These are phyloP conservation scores for Ascosphaera aggregata DNA, from an alignment of 2,329 filamentous ascomycete genomes.

Conservation along the genomic window DNA sequence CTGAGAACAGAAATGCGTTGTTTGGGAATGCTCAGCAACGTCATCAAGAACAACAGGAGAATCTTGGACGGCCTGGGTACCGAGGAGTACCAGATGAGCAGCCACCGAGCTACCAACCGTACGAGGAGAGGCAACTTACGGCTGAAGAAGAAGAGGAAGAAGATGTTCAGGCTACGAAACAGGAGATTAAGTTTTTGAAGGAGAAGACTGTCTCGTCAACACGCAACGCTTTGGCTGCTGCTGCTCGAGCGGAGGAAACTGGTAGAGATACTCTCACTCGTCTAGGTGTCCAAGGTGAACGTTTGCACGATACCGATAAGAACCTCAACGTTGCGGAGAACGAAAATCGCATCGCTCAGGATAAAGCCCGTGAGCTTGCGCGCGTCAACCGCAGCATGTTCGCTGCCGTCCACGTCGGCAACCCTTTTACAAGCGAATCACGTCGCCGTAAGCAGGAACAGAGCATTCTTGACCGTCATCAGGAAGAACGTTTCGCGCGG, in stretches of 20 bases:
- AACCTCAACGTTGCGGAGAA: conserved; percentile 61
- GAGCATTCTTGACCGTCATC: conserved; percentile 42
- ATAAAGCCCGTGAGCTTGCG: conserved; percentile 63
- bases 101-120: conserved; percentile 12
- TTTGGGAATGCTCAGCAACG: conserved; percentile 33
- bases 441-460: conserved; percentile 42
- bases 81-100: conserved; percentile 4
- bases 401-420: conserved; percentile 45
- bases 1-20: conserved; percentile 32
- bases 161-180: conserved; percentile 46
- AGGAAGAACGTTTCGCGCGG: conserved; percentile 29
- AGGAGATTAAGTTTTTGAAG: conserved; percentile 53
- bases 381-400: conserved; percentile 82
- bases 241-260: conserved; percentile 44
- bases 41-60: conserved; percentile 21
- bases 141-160: conserved; percentile 59
- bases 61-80: conserved; percentile 8
- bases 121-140: conserved; percentile 54
- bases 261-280: conserved; percentile 48
- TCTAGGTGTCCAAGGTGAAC: conserved; percentile 56
- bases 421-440: conserved; percentile 51
- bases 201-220: conserved; percentile 53
- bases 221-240: conserved; percentile 43
- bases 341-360: conserved; percentile 52
- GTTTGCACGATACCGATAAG: conserved; percentile 58